phyloP scores from a whole-genome alignment of 805 yeast species.

The Kregervanrija pseudodelftensis region DNA sequence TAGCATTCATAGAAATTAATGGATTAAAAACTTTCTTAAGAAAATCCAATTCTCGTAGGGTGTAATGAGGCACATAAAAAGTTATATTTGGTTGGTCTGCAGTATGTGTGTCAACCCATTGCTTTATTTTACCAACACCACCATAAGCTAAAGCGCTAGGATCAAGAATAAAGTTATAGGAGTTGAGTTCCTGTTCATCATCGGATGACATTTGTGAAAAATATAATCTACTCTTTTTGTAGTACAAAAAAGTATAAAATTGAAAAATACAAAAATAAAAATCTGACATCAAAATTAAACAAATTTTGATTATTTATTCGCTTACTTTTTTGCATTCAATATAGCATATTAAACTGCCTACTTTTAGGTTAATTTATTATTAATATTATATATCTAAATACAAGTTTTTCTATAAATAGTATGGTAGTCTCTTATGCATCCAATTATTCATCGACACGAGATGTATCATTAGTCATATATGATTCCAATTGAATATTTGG shows the following conservation, averaged over 20 bases:
- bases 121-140: constrained; percentile 60
- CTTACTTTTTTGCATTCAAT: too few relatives aligned
- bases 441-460: neutral
- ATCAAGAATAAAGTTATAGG: constrained; percentile 46
- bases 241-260: too few relatives aligned
- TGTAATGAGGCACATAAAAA: constrained; percentile 47
- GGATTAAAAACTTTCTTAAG: constrained; percentile 44
- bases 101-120: constrained; percentile 38
- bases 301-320: too few relatives aligned
- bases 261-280: too few relatives aligned
- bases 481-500: constrained; percentile 32
- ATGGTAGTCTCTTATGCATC: too few relatives aligned
- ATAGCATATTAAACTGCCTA: neutral
- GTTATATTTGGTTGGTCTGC: constrained; percentile 29
- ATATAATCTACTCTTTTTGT: too few relatives aligned
- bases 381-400: neutral
- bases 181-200: neutral
- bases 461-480: constrained; percentile 9
- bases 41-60: constrained; percentile 54
- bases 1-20: constrained; percentile 54
- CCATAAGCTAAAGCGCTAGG: constrained; percentile 56
- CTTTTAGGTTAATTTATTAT: too few relatives aligned
- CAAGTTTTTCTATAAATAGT: neutral
- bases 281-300: too few relatives aligned
- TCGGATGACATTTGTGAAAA: neutral